Evolutionary conservation across 768 basidiomycete genomes (phyloP), one percentile per base, ranked within the genome.

Genomic region (Lanmaoa pseudosensibilis): DNA sequence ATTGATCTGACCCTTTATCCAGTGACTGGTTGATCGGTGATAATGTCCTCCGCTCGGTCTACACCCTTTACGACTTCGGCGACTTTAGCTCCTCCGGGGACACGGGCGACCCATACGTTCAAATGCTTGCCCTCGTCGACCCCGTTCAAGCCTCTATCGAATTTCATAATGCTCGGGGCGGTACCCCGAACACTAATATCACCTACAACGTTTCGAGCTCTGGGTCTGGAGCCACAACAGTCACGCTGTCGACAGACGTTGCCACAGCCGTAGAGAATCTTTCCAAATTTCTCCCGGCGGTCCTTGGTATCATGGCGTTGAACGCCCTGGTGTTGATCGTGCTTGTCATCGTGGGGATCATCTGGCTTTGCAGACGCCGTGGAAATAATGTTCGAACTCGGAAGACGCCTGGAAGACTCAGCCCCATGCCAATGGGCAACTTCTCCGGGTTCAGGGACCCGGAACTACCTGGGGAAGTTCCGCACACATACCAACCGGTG

Each of bases 1-100:
- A 52, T 19, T 34, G 19, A 34, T 49, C 55, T 65, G 39, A 65
- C 43, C 27, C 18, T 47, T 50, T 39, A 51, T 43, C 50, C 53
- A 92, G 90, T 66, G 92, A 94, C 68, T 88, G 89, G 85, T 77
- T 94, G 44, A 67, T 92, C 51, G 92, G 92, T 21, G 91, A 89
- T 71, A 92, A 90, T 64, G 80, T 91, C 67, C 79, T 94, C 56
- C 90, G 92, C 56, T 88, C 89, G 16, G 74, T 92, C 38, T 93
- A 93, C 71, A 81, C 88, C 9, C 74, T 94, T 54, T 94, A 92
- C 69, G 88, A 92, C 71, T 94, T 88, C 66, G 91, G 91, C 23
- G 88, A 93, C 73, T 91, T 83, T 61, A 81, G 85, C 65, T 68
- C 78, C 13, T 74, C 78, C 5, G 85, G 84, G 37, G 71, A 79